Percentiles rank a stretch among this genome's conserved stretches.
phyloP scores from a whole-genome alignment of 2,329 filamentous ascomycete species.

The Thelonectria blattea region DNA sequence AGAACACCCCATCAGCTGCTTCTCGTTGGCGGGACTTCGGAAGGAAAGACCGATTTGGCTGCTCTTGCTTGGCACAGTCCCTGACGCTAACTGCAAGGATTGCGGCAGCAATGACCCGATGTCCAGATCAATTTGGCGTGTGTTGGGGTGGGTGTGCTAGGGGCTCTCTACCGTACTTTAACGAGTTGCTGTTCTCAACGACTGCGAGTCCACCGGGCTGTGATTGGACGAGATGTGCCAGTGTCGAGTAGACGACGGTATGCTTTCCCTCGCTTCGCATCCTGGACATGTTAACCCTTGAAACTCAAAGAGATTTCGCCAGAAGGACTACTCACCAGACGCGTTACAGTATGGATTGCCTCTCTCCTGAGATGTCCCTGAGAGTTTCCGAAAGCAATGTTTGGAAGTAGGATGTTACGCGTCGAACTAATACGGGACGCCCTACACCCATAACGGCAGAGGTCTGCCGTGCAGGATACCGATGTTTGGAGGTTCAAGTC shows the following conservation, averaged over 20 bases:
- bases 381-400: background rate
- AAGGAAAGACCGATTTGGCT: background rate
- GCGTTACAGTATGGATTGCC: background rate
- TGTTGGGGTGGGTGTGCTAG: background rate
- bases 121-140: background rate
- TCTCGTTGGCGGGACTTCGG: conserved; percentile 5
- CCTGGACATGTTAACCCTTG: background rate
- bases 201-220: background rate
- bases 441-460: background rate
- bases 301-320: background rate
- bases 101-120: conserved; percentile 8
- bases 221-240: background rate
- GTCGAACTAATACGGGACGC: background rate
- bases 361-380: no score
- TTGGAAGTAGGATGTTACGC: background rate
- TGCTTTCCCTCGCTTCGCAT: background rate
- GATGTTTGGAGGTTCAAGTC: background rate
- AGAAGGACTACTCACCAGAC: background rate
- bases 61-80: background rate
- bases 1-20: background rate
- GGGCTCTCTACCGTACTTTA: background rate
- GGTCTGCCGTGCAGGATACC: background rate
- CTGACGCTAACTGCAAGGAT: conserved; percentile 2
- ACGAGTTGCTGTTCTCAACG: background rate
- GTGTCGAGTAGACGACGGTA: background rate